Conservation (phyloP, 352 stramenopile genomes). For the Blastocystis sp. region DNA sequence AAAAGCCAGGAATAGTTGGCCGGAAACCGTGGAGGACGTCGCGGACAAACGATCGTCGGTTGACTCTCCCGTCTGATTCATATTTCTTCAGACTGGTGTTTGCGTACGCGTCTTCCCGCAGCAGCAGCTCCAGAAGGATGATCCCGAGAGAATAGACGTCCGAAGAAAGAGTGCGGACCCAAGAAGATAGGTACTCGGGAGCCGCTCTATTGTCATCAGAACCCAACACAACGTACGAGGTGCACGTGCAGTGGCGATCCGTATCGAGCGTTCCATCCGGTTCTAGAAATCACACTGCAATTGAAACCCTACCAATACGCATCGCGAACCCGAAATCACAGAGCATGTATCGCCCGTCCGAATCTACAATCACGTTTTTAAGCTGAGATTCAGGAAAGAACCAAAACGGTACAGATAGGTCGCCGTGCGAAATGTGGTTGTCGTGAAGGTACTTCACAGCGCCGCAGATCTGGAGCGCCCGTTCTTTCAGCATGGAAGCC, state of each 20-base stretch:
- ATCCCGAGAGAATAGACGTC: constrained; percentile 37
- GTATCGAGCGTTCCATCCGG: not conserved
- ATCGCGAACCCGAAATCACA: constrained; percentile 27
- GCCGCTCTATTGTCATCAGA: not conserved
- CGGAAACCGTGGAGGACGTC: not conserved
- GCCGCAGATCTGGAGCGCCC: not conserved
- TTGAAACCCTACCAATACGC: not conserved
- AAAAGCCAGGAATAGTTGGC: not conserved
- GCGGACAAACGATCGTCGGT: not conserved
- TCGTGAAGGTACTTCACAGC: constrained; percentile 28
- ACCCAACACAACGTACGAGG: not conserved
- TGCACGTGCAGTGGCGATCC: not conserved
- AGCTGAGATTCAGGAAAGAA: not conserved
- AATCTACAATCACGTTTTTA: not conserved
- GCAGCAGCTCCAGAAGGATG: not conserved
- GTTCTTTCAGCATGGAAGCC: not conserved
- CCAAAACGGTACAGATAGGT: not conserved
- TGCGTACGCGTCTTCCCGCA: not conserved
- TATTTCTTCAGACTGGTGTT: not conserved
- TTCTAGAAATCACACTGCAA: not conserved
- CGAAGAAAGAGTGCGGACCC: not conserved
- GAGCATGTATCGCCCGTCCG: not conserved
- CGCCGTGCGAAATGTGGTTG: constrained; percentile 20
- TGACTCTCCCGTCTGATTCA: not conserved
- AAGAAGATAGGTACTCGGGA: not conserved